These are phyloP conservation scores for Entophlyctis luteolus DNA, from an alignment of 192 early-diverging fungal genomes.

Conservation along the genomic window DNA sequence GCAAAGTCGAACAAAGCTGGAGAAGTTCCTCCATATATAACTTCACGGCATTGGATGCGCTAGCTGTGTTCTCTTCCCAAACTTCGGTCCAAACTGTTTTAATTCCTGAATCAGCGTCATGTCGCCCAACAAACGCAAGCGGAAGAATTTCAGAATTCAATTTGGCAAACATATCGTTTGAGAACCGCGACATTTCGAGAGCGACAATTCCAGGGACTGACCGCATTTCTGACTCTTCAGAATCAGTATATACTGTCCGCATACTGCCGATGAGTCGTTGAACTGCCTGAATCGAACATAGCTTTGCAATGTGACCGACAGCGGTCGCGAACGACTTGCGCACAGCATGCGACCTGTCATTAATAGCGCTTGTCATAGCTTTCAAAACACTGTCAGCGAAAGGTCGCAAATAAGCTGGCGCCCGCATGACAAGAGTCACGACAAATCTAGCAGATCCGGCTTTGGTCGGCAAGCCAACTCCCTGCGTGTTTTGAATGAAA, in stretches of 20 bases:
- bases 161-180: conserved; percentile 54
- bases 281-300: conserved; percentile 43
- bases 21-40: conserved; percentile 67
- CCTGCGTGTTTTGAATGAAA: too few relatives aligned
- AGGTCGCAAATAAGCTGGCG: conserved; percentile 59
- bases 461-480: conserved; percentile 84
- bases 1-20: conserved; percentile 44
- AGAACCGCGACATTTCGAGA: conserved; percentile 67
- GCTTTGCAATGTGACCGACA: conserved; percentile 67
- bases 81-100: conserved; percentile 64
- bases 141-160: conserved; percentile 62
- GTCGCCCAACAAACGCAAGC: conserved; percentile 64
- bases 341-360: conserved; percentile 75
- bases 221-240: conserved; percentile 68
- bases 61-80: conserved; percentile 73
- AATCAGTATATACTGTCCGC: conserved; percentile 72
- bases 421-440: conserved; percentile 70
- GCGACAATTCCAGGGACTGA: conserved; percentile 61
- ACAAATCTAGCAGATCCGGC: conserved; percentile 87
- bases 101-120: conserved; percentile 56
- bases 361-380: conserved; percentile 68
- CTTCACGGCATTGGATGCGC: conserved; percentile 57
- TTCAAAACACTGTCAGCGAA: conserved; percentile 72
- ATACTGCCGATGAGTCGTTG: conserved; percentile 66
- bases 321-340: conserved; percentile 82